A percentile compares a stretch with the other conserved stretches of the same genome.
These are phyloP conservation scores for Zalaria sp. DNA, from an alignment of 2,329 filamentous ascomycete genomes.

Conservation along the genomic window DNA sequence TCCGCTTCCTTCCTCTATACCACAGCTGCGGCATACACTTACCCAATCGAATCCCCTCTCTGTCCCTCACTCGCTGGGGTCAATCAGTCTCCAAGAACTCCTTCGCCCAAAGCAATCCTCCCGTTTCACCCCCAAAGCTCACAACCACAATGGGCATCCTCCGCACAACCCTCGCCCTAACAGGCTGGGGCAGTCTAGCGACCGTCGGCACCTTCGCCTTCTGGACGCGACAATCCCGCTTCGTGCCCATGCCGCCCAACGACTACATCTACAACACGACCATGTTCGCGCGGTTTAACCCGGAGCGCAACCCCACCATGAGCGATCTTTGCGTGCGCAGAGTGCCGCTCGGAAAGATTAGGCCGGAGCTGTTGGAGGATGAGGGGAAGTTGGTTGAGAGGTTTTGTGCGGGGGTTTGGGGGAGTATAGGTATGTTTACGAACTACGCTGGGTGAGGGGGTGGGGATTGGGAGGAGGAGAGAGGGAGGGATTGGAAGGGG, in stretches of 20 bases:
- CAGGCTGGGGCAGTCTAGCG: constrained; percentile 23
- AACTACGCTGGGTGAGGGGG: no score
- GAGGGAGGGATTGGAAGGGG: background rate
- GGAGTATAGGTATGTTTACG: constrained; percentile 45
- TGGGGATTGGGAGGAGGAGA: background rate
- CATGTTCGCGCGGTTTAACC: constrained; percentile 46
- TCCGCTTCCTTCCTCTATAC: no score
- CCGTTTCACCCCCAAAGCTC: no score
- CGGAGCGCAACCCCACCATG: constrained; percentile 45
- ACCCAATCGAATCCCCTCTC: no score
- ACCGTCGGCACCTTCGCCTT: constrained; percentile 38
- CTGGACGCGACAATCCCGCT: constrained; percentile 39
- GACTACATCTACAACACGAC: constrained; percentile 48
- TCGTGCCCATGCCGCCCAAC: constrained; percentile 44
- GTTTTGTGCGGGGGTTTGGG: constrained; percentile 56
- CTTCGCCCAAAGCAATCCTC: no score
- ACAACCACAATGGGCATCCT: constrained; percentile 16
- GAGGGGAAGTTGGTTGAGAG: constrained; percentile 47
- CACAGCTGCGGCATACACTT: no score
- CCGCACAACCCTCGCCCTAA: constrained; percentile 14
- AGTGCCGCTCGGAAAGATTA: constrained; percentile 49
- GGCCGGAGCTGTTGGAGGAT: constrained; percentile 49
- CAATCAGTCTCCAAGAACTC: no score
- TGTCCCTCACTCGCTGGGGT: no score
- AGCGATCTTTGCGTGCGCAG: constrained; percentile 51